Evolutionary conservation across 371 early-diverging fungal species (phyloP).

Genomic region (Synchytrium microbalum): DNA sequence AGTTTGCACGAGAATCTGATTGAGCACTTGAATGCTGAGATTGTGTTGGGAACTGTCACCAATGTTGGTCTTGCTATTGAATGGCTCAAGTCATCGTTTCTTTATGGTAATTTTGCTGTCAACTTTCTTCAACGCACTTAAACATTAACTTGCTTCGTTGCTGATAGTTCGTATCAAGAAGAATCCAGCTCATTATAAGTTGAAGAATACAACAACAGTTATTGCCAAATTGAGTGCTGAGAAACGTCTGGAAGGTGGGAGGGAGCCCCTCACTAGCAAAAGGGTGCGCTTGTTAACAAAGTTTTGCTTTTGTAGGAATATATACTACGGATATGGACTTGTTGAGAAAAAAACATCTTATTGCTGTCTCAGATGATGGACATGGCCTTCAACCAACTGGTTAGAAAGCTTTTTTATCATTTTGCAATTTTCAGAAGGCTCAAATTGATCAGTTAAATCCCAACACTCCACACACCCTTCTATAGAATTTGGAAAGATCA

Average conservation of each 20-base stretch:
- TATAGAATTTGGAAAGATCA: slow-evolving; percentile 30
- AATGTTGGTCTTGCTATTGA: slow-evolving; percentile 46
- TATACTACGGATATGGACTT: slow-evolving; percentile 43
- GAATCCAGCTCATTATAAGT: slow-evolving; percentile 54
- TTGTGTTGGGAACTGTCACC: slow-evolving; percentile 61
- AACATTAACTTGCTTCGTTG: background rate
- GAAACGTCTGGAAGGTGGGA: slow-evolving; percentile 38
- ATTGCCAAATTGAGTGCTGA: slow-evolving; percentile 24
- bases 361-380: background rate
- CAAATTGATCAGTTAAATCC: background rate
- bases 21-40: slow-evolving; percentile 78
- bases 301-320: slow-evolving; percentile 32
- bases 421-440: background rate
- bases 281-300: background rate
- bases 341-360: slow-evolving; percentile 12
- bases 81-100: slow-evolving; percentile 70
- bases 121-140: background rate
- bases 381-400: slow-evolving; percentile 6
- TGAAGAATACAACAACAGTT: slow-evolving; percentile 20
- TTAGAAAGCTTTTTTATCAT: slow-evolving; percentile 1
- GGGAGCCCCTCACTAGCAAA: background rate
- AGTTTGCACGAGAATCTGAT: slow-evolving; percentile 62
- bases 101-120: slow-evolving; percentile 38
- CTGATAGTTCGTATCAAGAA: slow-evolving; percentile 42
- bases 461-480: background rate